Percentiles rank a stretch among this genome's conserved stretches.
Conservation (phyloP, 179 eudicot species). For the Beta corolliflora region DNA sequence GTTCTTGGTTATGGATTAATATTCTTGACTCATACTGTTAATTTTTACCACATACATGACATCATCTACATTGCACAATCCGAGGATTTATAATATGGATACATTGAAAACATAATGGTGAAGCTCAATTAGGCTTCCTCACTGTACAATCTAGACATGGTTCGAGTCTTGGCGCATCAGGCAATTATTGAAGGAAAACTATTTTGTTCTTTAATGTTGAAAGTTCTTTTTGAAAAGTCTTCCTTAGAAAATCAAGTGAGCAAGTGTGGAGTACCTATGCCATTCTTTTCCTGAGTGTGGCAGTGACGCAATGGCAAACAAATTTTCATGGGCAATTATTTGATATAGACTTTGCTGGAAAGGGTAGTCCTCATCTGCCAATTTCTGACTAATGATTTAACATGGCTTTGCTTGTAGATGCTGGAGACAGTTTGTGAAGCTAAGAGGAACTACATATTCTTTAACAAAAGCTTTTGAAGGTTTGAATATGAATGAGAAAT, state of each 20-base stretch:
- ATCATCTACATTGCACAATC: background rate
- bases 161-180: background rate
- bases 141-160: background rate
- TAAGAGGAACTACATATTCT: conserved; percentile 62
- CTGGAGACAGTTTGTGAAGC: conserved; percentile 67
- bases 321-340: background rate
- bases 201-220: too few species aligned
- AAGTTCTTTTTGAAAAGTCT: background rate
- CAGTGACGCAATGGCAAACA: background rate
- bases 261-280: background rate
- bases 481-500: conserved; percentile 55
- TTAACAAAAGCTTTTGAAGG: conserved; percentile 53
- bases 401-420: conserved; percentile 42
- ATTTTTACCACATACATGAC: background rate
- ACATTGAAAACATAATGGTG: background rate
- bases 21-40: background rate
- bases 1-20: conserved; percentile 5
- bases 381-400: conserved; percentile 10
- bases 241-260: background rate
- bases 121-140: background rate
- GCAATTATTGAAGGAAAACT: background rate
- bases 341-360: background rate
- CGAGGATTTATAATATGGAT: background rate
- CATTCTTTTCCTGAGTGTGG: background rate
- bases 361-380: background rate